Percentiles rank a stretch among this genome's conserved stretches.
phyloP scores from a whole-genome alignment of 495 filamentous ascomycete species.

The Hypoxylon trugodes region DNA sequence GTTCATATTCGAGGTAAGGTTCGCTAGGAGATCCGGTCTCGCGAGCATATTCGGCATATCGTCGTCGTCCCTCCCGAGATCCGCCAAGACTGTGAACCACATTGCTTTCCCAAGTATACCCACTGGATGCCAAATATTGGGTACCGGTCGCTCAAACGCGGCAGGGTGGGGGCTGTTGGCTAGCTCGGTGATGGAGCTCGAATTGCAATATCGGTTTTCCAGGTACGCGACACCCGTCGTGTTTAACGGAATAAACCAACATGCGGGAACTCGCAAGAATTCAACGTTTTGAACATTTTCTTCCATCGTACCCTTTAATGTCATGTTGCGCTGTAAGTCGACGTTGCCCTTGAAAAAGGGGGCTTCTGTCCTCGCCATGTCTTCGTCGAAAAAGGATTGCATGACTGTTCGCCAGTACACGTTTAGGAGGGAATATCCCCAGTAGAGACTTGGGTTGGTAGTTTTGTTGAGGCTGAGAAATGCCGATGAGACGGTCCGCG shows the following conservation, averaged over 20 bases:
- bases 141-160: conserved; percentile 7
- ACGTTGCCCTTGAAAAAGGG: conserved; percentile 18
- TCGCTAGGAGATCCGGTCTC: conserved; percentile 25
- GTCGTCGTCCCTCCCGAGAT: conserved; percentile 40
- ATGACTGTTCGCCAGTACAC: conserved; percentile 22
- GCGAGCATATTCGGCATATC: conserved; percentile 39
- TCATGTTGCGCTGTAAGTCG: neutral
- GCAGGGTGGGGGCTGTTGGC: conserved; percentile 9
- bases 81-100: conserved; percentile 42
- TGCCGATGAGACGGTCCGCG: neutral
- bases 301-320: conserved; percentile 4
- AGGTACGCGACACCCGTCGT: conserved; percentile 16
- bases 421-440: conserved; percentile 16
- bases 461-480: conserved; percentile 19
- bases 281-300: conserved; percentile 10
- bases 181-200: conserved; percentile 11
- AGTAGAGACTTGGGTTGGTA: conserved; percentile 4
- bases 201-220: conserved; percentile 13
- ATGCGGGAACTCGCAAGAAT: neutral
- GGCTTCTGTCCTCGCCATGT: neutral
- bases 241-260: conserved; percentile 18
- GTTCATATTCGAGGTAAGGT: conserved; percentile 36
- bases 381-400: conserved; percentile 18
- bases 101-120: conserved; percentile 41
- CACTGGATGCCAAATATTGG: conserved; percentile 39